Percentiles rank a stretch among this genome's conserved stretches.
Conservation (phyloP, 2,329 filamentous ascomycete genomes). For the Juglanconis oblonga region DNA sequence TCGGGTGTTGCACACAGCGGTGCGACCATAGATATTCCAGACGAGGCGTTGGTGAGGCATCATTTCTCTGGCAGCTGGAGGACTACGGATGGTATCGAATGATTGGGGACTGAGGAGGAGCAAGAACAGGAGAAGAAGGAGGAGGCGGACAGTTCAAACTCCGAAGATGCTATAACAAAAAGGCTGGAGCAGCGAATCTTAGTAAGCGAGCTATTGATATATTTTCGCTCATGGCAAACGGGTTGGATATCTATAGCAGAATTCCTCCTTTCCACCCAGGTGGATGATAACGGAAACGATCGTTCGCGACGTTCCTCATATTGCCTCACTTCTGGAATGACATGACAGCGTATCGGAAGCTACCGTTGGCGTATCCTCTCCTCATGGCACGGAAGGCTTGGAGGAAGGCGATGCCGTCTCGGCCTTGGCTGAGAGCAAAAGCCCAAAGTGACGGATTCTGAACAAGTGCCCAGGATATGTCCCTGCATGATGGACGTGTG, state of each 20-base stretch:
- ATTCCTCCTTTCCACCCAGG: background rate
- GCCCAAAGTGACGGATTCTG: slow-evolving; percentile 60
- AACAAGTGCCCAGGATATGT: slow-evolving; percentile 60
- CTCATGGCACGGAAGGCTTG: slow-evolving; percentile 61
- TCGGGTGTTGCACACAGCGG: background rate
- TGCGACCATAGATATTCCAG: background rate
- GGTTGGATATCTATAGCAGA: background rate
- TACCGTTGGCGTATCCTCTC: slow-evolving; percentile 56
- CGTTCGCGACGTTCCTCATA: background rate
- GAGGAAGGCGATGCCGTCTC: slow-evolving; percentile 58
- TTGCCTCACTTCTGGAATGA: slow-evolving; percentile 44
- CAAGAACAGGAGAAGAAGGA: too few species aligned
- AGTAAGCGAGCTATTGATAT: background rate
- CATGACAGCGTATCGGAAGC: slow-evolving; percentile 58
- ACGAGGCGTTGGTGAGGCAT: background rate
- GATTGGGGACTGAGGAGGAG: background rate
- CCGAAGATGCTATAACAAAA: background rate
- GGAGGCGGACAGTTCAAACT: background rate
- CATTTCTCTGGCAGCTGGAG: background rate
- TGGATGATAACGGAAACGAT: background rate
- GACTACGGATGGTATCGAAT: background rate
- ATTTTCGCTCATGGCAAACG: background rate
- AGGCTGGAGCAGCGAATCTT: background rate
- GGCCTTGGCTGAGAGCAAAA: slow-evolving; percentile 57
- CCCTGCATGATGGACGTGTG: slow-evolving; percentile 37